Base-by-base conservation (phyloP, 306 rosid species). In the Cercis canadensis region DNA sequence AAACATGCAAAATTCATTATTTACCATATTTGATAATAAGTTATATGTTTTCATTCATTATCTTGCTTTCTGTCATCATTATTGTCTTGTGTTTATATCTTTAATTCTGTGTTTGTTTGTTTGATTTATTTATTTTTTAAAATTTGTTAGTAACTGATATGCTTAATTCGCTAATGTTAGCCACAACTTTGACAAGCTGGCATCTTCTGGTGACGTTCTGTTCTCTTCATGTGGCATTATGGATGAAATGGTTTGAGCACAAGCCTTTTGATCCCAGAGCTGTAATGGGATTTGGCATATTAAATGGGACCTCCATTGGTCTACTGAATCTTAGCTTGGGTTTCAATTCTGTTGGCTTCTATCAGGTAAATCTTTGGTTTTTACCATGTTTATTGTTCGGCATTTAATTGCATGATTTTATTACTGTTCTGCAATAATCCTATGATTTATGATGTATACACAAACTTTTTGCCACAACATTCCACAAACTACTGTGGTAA, bases 171-270 rank as follows among this genome's bases (percentile, higher is more conserved):
- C 10, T 37, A 8, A 16, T 6, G 29, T 17, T 57, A 85, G 89
- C 89, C 39, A 85, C 87, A 61, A 85, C 87, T 62, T 76, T 85
- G 81, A 85, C 89, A 65, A 85, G 89, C 45, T 85, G 89, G 89
- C 89, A 85, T 76, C 81, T 82, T 8, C 85, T 85, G 57, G 87
- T 85, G 51, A 85, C 89, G 44, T 85, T 85, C 76, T 85, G 87
- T 73, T 85, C 89, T 52, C 89, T 85, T 74, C 87, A 85, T 29
- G 83, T 82, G 77, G 89, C 89, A 6, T 69, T 76, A 57, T 82
- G 81, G 71, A 55, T 85, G 87, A 82, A 69, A 62, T 65, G 82
- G 55, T 85, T 85, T 69, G 87, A 85, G 75, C 89, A 85, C 72
- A 85, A 85, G 67, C 86, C 89, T 69, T 85, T 85, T 56, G 89